A percentile compares a stretch with the other conserved stretches of the same genome.
Conservation (phyloP, 2,329 filamentous ascomycete genomes). For the Talaromyces albobiverticillius region DNA sequence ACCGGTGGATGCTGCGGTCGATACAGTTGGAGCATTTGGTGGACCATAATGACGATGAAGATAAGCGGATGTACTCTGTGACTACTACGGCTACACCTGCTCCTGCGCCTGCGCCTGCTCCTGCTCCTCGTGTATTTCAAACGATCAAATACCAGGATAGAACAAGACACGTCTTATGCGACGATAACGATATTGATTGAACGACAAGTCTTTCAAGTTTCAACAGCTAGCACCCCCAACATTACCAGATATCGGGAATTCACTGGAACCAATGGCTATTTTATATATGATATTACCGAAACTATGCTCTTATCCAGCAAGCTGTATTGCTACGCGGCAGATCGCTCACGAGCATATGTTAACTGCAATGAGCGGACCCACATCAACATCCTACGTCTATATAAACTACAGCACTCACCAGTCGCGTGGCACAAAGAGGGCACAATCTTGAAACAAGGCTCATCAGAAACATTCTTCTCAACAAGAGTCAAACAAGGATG, state of each 20-base stretch:
- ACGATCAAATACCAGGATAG: background rate
- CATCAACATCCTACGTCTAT: background rate
- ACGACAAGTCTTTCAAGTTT: too few species aligned
- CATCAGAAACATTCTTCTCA: background rate
- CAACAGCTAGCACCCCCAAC: too few species aligned
- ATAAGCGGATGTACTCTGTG: background rate
- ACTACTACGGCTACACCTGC: background rate
- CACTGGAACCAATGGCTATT: too few species aligned
- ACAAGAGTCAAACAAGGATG: slow-evolving; percentile 1
- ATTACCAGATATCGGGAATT: too few species aligned
- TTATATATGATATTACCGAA: too few species aligned
- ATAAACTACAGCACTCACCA: background rate
- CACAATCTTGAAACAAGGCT: slow-evolving; percentile 1
- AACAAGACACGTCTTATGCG: background rate
- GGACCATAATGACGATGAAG: background rate
- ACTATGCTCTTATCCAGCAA: too few species aligned
- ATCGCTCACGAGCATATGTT: too few species aligned
- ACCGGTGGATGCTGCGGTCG: slow-evolving; percentile 13
- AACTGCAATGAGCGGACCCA: too few species aligned
- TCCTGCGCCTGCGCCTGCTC: background rate
- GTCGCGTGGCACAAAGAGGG: slow-evolving; percentile 1
- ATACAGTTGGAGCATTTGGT: slow-evolving; percentile 8
- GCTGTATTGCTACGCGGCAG: too few species aligned
- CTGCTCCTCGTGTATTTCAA: background rate
- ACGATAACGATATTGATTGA: slow-evolving; percentile 13